Conservation (phyloP, 345 rosid species). For the Erysimum cheiranthoides region DNA sequence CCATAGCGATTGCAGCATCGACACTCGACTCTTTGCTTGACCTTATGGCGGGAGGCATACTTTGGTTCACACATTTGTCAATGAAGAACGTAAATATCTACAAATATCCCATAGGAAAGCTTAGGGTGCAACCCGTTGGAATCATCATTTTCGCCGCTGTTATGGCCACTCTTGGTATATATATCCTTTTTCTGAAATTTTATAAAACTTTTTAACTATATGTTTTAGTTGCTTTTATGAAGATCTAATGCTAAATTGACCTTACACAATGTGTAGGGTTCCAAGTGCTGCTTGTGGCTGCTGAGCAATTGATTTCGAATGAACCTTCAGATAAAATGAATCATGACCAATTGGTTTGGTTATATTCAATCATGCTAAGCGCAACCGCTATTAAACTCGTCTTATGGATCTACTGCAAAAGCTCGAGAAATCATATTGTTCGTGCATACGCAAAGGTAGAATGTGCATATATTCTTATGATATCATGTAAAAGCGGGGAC, state of each 20-base stretch:
- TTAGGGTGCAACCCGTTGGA: constrained; percentile 96
- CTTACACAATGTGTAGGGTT: constrained; percentile 58
- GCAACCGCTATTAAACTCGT: constrained; percentile 77
- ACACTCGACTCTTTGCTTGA: constrained; percentile 94
- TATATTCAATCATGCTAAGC: constrained; percentile 78
- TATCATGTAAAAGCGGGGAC: not conserved
- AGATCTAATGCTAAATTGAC: constrained; percentile 9
- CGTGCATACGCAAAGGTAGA: constrained; percentile 92
- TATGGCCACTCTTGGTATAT: constrained; percentile 94
- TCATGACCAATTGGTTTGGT: constrained; percentile 62
- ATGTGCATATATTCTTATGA: not conserved
- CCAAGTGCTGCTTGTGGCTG: constrained; percentile 78
- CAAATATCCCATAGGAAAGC: constrained; percentile 92
- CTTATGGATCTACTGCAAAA: constrained; percentile 89
- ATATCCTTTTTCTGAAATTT: not conserved
- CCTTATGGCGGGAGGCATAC: constrained; percentile 95
- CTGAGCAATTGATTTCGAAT: constrained; percentile 60
- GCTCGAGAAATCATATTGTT: constrained; percentile 75
- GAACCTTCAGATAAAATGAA: constrained; percentile 57
- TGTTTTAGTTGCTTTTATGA: not conserved
- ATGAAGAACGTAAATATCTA: constrained; percentile 88
- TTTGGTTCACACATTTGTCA: constrained; percentile 89
- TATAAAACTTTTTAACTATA: not conserved
- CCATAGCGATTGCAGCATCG: constrained; percentile 95
- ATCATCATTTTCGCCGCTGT: constrained; percentile 89